phyloP scores from a whole-genome alignment of 495 filamentous ascomycete genomes.

The Tuber microsphaerosporum region DNA sequence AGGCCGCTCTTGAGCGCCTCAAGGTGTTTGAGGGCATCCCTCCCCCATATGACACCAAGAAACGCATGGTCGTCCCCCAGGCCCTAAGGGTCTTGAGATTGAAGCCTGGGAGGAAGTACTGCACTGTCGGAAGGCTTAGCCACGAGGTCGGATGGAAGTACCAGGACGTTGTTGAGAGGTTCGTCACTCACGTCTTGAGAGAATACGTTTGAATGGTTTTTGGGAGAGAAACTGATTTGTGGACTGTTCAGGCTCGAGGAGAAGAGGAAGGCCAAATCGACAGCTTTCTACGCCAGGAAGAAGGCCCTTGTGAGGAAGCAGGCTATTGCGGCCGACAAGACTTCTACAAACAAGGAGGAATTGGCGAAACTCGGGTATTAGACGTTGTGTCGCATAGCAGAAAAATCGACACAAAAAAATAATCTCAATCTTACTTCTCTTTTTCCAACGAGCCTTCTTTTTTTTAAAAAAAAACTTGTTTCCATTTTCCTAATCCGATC shows the following conservation, averaged over 20 bases:
- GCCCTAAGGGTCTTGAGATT: constrained; percentile 87
- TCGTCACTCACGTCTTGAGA: constrained; percentile 44
- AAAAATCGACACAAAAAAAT: constrained; percentile 31
- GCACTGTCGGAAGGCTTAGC: constrained; percentile 92
- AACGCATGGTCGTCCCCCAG: constrained; percentile 98
- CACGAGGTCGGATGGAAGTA: constrained; percentile 99
- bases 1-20: constrained; percentile 90
- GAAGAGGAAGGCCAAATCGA: constrained; percentile 96
- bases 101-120: constrained; percentile 98
- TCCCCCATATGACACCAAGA: constrained; percentile 98
- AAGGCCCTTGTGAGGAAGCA: constrained; percentile 85
- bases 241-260: constrained; percentile 75
- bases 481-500: constrained; percentile 3
- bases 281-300: constrained; percentile 99
- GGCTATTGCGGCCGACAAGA: constrained; percentile 81
- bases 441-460: constrained; percentile 2
- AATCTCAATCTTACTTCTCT: neutral
- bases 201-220: neutral
- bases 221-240: constrained; percentile 42
- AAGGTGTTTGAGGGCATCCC: constrained; percentile 99
- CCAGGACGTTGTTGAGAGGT: constrained; percentile 96
- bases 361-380: constrained; percentile 68
- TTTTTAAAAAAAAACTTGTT: constrained; percentile 8
- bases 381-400: constrained; percentile 41
- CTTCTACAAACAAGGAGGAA: constrained; percentile 73